Evolutionary conservation across 495 filamentous ascomycete genomes (phyloP).

Genomic region (Penicillium egyptiacum): DNA sequence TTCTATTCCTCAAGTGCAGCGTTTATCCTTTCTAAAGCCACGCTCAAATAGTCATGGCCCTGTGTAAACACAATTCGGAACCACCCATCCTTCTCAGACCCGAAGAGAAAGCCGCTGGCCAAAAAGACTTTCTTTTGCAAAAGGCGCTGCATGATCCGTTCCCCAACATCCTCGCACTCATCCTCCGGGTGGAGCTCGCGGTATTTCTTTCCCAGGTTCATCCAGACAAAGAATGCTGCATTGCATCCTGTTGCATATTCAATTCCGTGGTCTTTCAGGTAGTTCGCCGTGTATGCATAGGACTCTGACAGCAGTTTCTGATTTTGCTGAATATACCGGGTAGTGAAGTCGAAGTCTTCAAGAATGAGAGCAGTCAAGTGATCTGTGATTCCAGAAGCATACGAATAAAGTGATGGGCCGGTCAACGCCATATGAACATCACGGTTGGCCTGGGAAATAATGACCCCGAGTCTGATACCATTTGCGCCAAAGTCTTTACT

Average conservation of each 20-base stretch:
- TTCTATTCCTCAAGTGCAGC: conserved; percentile 18
- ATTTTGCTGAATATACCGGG: conserved; percentile 45
- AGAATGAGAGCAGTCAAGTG: conserved; percentile 46
- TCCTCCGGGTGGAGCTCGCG: conserved; percentile 28
- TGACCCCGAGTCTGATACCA: conserved; percentile 55
- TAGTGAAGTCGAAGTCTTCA: conserved; percentile 48
- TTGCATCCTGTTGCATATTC: conserved; percentile 40
- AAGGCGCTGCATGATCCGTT: conserved; percentile 33
- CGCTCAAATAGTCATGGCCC: conserved; percentile 33
- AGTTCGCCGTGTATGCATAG: conserved; percentile 36
- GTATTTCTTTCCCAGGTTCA: conserved; percentile 49
- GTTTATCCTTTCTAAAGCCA: conserved; percentile 46
- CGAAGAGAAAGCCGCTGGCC: conserved; percentile 42
- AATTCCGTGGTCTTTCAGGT: conserved; percentile 41
- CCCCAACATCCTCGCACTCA: conserved; percentile 23
- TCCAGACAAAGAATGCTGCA: conserved; percentile 63
- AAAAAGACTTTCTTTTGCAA: conserved; percentile 46
- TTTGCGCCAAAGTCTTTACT: conserved; percentile 60
- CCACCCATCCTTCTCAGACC: conserved; percentile 49
- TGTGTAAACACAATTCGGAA: conserved; percentile 55
- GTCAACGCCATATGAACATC: conserved; percentile 42
- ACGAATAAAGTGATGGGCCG: conserved; percentile 43
- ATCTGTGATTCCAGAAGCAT: conserved; percentile 46
- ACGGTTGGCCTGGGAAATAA: conserved; percentile 49
- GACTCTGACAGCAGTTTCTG: conserved; percentile 35